Base-by-base conservation (phyloP, 1,284 basidiomycete species). In the Volvariella surrecta region DNA sequence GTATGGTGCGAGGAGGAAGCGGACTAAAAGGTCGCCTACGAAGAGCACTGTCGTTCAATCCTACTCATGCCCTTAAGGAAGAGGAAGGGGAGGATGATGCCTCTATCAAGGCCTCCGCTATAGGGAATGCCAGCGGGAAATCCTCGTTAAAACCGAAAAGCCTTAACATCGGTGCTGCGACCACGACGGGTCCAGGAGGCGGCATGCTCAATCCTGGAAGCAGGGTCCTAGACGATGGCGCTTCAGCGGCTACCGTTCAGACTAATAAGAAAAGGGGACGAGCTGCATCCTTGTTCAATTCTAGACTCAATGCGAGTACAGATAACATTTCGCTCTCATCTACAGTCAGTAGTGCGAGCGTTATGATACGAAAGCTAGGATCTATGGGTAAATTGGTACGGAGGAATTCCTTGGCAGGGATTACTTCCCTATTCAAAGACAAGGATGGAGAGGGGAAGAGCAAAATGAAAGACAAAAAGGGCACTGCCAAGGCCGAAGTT, bases 351-450 rank as follows among this genome's bases (percentile, higher is more conserved):
- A 92, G 89, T 44, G 95, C 94, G 6, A 92, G 88, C 46, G 88
- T 98, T 61, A 96, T 99, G 82, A 95, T 99, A 55, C 82, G 95
- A 54, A 98, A 96, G 67, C 82, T 99, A 42, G 94, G 95, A 21
- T 85, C 84, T 43, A 83, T 97, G 61, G 91, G 92, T 38, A 91
- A 89, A 64, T 73, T 96, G n/a, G 90, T 91, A 4, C 71, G 91
- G 44, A 75, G 91, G 35, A 94, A 94, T 60, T 90, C 88, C 41
- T 69, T 96, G 41, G 89, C 89, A 47, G 89, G 91, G 34, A 91
- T 96, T 57, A 93, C 91, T n/a, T 89, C 86, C 40, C 71, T 96
- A 45, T 94, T 94, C 75, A 95, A 94, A 65, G 88, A 93, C 61
- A 93, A 94, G 67, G 74, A 79, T 39, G 82, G 86, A 63, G 74